Conservation (phyloP, 768 basidiomycete species). For the Auriculariales sp. region DNA sequence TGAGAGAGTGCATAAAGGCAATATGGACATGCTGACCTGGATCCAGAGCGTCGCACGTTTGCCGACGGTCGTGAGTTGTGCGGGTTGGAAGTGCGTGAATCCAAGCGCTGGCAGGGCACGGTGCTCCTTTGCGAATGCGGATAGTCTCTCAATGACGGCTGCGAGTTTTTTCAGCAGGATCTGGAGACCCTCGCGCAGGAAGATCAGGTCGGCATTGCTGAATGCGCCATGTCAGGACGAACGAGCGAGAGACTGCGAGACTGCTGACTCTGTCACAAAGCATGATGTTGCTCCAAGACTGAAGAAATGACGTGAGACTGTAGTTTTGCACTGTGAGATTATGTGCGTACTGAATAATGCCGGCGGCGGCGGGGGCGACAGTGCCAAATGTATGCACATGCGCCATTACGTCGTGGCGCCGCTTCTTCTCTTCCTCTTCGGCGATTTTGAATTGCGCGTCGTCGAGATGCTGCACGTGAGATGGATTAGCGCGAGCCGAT, state of each 20-base stretch:
- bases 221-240: not conserved
- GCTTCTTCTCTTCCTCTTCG: slow-evolving; percentile 89
- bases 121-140: slow-evolving; percentile 72
- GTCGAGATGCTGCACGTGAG: slow-evolving; percentile 57
- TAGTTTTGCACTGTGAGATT: not conserved
- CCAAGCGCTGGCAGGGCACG: slow-evolving; percentile 85
- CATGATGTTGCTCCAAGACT: slow-evolving; percentile 95
- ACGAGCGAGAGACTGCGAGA: slow-evolving; percentile 10
- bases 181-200: slow-evolving; percentile 75
- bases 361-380: slow-evolving; percentile 86
- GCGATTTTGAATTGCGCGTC: slow-evolving; percentile 84
- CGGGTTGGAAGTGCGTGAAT: slow-evolving; percentile 98
- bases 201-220: slow-evolving; percentile 97
- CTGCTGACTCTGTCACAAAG: slow-evolving; percentile 96
- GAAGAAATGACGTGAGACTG: not conserved
- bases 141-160: slow-evolving; percentile 76
- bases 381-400: slow-evolving; percentile 96
- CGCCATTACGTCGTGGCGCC: slow-evolving; percentile 98
- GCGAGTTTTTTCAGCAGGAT: slow-evolving; percentile 81
- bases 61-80: slow-evolving; percentile 94
- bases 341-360: slow-evolving; percentile 74
- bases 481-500: no score
- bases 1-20: not conserved
- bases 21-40: slow-evolving; percentile 35
- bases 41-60: slow-evolving; percentile 96